Conservation (phyloP, 345 rosid species). For the Brassica cretica region DNA sequence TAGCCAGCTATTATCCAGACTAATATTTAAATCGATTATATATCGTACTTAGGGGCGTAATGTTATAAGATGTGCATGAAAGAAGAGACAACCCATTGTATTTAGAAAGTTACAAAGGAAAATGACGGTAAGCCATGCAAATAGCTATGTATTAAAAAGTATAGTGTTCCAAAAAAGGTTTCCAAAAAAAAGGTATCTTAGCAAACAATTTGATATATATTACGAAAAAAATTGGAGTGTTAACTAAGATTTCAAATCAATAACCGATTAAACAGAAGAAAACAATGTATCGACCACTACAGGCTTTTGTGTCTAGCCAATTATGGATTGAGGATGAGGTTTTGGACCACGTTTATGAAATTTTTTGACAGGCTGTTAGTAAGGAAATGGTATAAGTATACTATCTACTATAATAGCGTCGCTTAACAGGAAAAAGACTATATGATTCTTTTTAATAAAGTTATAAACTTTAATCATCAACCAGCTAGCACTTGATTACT, state of each 20-base stretch:
- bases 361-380: neutral
- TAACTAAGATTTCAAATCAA: constrained; percentile 32
- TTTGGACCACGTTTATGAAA: constrained; percentile 40
- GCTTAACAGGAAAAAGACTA: constrained; percentile 17
- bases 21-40: neutral
- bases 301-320: constrained; percentile 38
- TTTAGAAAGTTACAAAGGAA: neutral
- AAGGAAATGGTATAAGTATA: neutral
- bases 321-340: constrained; percentile 34
- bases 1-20: neutral
- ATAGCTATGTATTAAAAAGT: neutral
- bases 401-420: constrained; percentile 1
- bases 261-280: constrained; percentile 34
- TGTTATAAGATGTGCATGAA: neutral
- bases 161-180: neutral
- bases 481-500: constrained; percentile 23
- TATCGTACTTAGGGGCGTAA: neutral
- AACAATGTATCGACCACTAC: constrained; percentile 23
- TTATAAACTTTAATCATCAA: constrained; percentile 27
- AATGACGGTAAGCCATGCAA: constrained; percentile 7
- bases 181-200: neutral
- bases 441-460: neutral
- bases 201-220: neutral
- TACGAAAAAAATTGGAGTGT: neutral
- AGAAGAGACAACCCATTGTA: neutral